Evolutionary conservation across 768 basidiomycete species (phyloP).

Genomic region (Suillus paluster): DNA sequence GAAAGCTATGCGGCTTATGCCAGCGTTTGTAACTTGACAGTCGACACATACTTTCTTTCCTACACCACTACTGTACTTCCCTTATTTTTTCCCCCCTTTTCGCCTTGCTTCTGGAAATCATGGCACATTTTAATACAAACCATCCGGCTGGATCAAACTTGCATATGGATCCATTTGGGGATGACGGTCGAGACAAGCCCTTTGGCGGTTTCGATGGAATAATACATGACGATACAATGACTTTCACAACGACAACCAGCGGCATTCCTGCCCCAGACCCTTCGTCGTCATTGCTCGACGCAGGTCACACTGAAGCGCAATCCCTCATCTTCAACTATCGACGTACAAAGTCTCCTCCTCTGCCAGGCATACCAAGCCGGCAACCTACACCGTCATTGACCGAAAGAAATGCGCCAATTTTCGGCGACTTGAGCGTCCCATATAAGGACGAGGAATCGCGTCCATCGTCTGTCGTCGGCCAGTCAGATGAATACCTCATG

Average conservation of each 20-base stretch:
- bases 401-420: slow-evolving; percentile 10
- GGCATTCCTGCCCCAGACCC: slow-evolving; percentile 21
- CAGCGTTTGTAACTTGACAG: neutral
- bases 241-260: slow-evolving; percentile 26
- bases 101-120: slow-evolving; percentile 28
- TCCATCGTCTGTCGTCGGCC: slow-evolving; percentile 20
- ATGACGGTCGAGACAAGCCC: slow-evolving; percentile 26
- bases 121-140: slow-evolving; percentile 25
- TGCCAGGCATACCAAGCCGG: slow-evolving; percentile 15
- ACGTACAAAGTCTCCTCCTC: slow-evolving; percentile 19
- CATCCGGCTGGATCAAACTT: slow-evolving; percentile 13
- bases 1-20: neutral
- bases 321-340: slow-evolving; percentile 32
- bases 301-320: slow-evolving; percentile 26
- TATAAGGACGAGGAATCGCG: slow-evolving; percentile 31
- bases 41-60: slow-evolving; percentile 4
- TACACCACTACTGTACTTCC: slow-evolving; percentile 6
- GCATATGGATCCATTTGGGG: slow-evolving; percentile 31
- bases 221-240: slow-evolving; percentile 22
- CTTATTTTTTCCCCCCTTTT: neutral
- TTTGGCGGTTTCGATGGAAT: slow-evolving; percentile 17
- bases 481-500: slow-evolving; percentile 44
- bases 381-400: slow-evolving; percentile 21
- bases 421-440: slow-evolving; percentile 13
- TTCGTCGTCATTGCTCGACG: slow-evolving; percentile 4